phyloP scores from a whole-genome alignment of 1,139 yeast genomes.

The Arxiozyma telluris region DNA sequence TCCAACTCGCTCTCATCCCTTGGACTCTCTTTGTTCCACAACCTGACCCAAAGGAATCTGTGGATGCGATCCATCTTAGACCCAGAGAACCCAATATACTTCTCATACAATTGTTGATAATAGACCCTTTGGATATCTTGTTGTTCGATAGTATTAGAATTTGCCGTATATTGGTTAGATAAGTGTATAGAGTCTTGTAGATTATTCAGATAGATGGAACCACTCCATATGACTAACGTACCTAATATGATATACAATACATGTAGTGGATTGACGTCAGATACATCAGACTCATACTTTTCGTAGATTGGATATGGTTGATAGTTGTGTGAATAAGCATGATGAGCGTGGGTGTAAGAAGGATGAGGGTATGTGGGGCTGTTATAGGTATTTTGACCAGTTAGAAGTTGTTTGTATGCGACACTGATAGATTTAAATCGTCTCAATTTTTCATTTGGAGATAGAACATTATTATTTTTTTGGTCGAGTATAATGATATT shows the following conservation, averaged over 20 bases:
- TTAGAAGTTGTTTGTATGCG: not conserved
- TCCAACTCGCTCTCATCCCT: not conserved
- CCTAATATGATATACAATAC: not conserved
- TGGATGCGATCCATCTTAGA: not conserved
- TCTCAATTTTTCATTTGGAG: conserved; percentile 38
- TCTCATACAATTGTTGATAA: not conserved
- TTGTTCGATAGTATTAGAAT: not conserved
- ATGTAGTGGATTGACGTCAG: not conserved
- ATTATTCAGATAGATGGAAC: not conserved
- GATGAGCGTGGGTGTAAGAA: not conserved
- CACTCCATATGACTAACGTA: not conserved
- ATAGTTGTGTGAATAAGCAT: not conserved
- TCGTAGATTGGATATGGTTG: not conserved
- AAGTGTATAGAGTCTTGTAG: not conserved
- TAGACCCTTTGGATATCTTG: not conserved
- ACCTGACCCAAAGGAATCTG: not conserved
- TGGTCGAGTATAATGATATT: conserved; percentile 5
- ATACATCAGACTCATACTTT: not conserved
- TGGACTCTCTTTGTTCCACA: not conserved
- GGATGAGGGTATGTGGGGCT: not conserved
- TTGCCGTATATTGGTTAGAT: not conserved
- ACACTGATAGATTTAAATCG: conserved; percentile 47
- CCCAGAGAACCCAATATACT: not conserved
- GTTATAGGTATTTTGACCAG: not conserved
- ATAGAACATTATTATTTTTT: conserved; percentile 10